Conservation (phyloP, 371 early-diverging fungal species). For the Basidiobolus meristosporus region DNA sequence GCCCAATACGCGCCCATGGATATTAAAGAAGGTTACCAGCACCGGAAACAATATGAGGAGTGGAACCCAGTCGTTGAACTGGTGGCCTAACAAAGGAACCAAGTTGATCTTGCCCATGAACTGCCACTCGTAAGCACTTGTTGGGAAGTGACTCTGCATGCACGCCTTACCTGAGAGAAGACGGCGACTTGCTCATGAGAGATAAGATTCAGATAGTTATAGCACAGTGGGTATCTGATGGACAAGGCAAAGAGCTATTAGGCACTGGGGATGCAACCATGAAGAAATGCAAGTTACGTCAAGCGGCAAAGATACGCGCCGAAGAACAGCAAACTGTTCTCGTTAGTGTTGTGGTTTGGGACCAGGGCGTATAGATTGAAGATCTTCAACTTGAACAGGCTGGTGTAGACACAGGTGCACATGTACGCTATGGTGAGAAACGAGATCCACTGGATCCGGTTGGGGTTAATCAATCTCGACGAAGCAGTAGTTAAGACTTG, state of each 20-base stretch:
- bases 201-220: constrained; percentile 76
- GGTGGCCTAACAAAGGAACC: constrained; percentile 68
- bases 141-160: neutral
- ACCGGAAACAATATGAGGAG: constrained; percentile 60
- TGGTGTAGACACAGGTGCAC: constrained; percentile 78
- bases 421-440: constrained; percentile 69
- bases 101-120: constrained; percentile 77
- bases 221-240: constrained; percentile 68
- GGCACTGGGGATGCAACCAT: too few species aligned
- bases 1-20: constrained; percentile 54
- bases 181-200: constrained; percentile 15
- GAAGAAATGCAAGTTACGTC: constrained; percentile 18
- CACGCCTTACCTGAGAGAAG: constrained; percentile 12
- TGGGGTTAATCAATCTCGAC: neutral
- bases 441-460: constrained; percentile 32
- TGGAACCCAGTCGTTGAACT: constrained; percentile 75
- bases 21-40: constrained; percentile 46
- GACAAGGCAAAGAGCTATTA: neutral
- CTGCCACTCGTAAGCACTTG: constrained; percentile 9
- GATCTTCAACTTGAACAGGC: constrained; percentile 68
- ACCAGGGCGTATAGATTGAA: constrained; percentile 71
- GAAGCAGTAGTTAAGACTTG: neutral
- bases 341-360: constrained; percentile 77
- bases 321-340: constrained; percentile 69
- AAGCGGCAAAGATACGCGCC: constrained; percentile 78